Percentiles rank a stretch among this genome's conserved stretches.
These are phyloP conservation scores for Thelonectria discophora DNA, from an alignment of 2,329 filamentous ascomycete species.

Conservation along the genomic window DNA sequence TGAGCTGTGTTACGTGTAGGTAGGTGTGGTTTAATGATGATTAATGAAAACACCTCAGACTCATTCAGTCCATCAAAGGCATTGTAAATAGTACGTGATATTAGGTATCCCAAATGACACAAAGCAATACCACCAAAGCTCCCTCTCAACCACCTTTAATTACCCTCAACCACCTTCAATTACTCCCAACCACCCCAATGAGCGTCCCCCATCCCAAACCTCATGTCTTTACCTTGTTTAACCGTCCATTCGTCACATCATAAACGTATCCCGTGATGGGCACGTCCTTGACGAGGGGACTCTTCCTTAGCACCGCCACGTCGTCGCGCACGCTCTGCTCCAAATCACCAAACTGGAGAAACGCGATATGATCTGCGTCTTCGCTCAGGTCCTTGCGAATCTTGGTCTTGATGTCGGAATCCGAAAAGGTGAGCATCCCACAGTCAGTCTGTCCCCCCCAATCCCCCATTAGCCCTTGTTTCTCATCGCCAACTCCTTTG, in stretches of 20 bases:
- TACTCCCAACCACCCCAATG: too few relatives aligned
- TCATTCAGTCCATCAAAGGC: background rate
- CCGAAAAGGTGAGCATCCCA: slow-evolving; percentile 72
- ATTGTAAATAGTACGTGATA: background rate
- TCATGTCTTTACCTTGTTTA: slow-evolving; percentile 39
- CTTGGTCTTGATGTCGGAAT: slow-evolving; percentile 62
- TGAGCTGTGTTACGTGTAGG: background rate
- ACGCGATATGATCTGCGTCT: slow-evolving; percentile 64
- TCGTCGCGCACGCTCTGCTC: slow-evolving; percentile 72
- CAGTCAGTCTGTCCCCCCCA: slow-evolving; percentile 47
- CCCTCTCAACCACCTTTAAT: background rate
- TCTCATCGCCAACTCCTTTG: background rate
- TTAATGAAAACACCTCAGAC: background rate
- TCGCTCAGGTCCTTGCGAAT: slow-evolving; percentile 68
- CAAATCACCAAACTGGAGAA: slow-evolving; percentile 71
- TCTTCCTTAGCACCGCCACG: slow-evolving; percentile 68
- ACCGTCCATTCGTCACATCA: slow-evolving; percentile 76
- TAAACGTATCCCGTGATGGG: slow-evolving; percentile 78
- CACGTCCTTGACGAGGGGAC: slow-evolving; percentile 69
- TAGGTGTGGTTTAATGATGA: background rate
- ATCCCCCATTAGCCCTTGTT: background rate
- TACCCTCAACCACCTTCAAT: background rate
- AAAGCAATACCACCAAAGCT: too few relatives aligned
- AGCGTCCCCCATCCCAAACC: background rate
- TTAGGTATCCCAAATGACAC: background rate